These are phyloP conservation scores for Apophysomyces trapeziformis DNA, from an alignment of 371 early-diverging fungal species.

Conservation along the genomic window DNA sequence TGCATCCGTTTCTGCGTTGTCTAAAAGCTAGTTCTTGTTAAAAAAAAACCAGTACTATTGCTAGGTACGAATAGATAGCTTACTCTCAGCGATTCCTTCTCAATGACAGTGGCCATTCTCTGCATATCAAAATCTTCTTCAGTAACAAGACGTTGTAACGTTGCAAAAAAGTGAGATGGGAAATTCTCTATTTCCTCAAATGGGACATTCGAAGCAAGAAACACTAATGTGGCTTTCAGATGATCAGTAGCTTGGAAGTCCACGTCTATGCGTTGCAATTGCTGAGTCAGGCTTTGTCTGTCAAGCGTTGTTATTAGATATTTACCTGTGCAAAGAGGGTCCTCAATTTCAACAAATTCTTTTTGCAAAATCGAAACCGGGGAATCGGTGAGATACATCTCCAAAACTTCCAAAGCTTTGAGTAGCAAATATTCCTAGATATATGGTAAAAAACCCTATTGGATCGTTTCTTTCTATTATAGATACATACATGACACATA, in stretches of 20 bases:
- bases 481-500: slow-evolving; percentile 51
- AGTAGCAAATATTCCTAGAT: slow-evolving; percentile 45
- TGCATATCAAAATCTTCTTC: slow-evolving; percentile 68
- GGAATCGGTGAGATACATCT: slow-evolving; percentile 67
- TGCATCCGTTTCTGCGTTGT: slow-evolving; percentile 53
- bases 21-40: slow-evolving; percentile 26
- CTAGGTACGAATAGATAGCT: neutral
- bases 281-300: neutral
- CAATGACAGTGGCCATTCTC: slow-evolving; percentile 64
- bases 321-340: slow-evolving; percentile 66
- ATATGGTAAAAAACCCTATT: neutral
- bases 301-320: neutral
- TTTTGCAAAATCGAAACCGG: slow-evolving; percentile 66
- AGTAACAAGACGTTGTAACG: slow-evolving; percentile 51
- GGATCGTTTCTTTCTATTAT: neutral
- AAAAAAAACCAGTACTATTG: neutral
- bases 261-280: slow-evolving; percentile 43
- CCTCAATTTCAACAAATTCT: slow-evolving; percentile 73
- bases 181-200: slow-evolving; percentile 64
- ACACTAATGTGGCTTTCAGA: slow-evolving; percentile 55
- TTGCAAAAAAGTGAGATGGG: slow-evolving; percentile 49
- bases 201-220: slow-evolving; percentile 64
- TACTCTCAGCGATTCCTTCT: slow-evolving; percentile 63
- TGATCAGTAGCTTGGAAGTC: slow-evolving; percentile 60
- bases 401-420: slow-evolving; percentile 54